phyloP scores from a whole-genome alignment of 164 flowering plant species.

The Cinnamomum chago region DNA sequence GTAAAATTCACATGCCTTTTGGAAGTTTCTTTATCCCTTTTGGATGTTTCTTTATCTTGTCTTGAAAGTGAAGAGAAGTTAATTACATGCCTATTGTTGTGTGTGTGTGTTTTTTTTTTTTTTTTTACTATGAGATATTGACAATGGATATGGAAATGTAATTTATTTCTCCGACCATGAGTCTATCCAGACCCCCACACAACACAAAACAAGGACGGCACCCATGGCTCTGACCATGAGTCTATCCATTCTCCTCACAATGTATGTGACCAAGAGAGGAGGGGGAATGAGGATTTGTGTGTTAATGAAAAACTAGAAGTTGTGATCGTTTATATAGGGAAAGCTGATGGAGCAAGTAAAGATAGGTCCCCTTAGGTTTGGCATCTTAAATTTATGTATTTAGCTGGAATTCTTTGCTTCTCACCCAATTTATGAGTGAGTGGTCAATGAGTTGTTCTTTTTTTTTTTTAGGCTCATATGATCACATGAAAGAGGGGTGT shows the following conservation, averaged over 20 bases:
- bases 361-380: background rate
- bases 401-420: background rate
- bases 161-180: too few relatives aligned
- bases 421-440: background rate
- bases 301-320: background rate
- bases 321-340: slow-evolving; percentile 1
- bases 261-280: background rate
- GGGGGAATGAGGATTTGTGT: background rate
- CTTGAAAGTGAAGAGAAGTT: too few relatives aligned
- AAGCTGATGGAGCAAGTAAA: slow-evolving; percentile 14
- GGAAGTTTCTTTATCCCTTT: too few relatives aligned
- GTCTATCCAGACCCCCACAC: slow-evolving; percentile 6
- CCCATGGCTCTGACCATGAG: slow-evolving; percentile 4
- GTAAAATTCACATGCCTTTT: too few relatives aligned
- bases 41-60: too few relatives aligned
- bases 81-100: too few relatives aligned
- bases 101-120: too few relatives aligned
- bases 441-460: background rate
- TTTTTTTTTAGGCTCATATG: background rate
- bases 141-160: too few relatives aligned
- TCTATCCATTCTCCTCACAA: background rate
- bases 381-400: background rate
- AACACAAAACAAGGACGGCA: slow-evolving; percentile 11
- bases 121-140: too few relatives aligned
- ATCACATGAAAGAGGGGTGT: background rate